phyloP scores from a whole-genome alignment of 2,329 filamentous ascomycete species.

The Monascus ruber region DNA sequence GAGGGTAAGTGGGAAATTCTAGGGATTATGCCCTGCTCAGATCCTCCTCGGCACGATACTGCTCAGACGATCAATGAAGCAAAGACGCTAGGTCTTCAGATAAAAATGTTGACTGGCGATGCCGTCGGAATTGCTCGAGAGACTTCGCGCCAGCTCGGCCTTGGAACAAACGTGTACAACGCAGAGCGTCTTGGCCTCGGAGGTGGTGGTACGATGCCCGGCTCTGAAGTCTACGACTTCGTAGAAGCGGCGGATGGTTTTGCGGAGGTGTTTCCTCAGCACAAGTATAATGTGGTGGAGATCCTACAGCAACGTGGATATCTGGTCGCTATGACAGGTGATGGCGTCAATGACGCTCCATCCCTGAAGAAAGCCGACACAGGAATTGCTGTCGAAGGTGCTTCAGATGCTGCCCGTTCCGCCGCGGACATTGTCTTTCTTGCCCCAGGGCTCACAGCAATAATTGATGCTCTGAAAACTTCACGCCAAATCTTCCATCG shows the following conservation, averaged over 20 bases:
- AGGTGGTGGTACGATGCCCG: conserved; percentile 83
- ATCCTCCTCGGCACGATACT: conserved; percentile 83
- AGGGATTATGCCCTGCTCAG: conserved; percentile 88
- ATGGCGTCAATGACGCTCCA: conserved; percentile 88
- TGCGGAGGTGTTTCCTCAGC: conserved; percentile 86
- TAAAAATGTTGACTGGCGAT: conserved; percentile 95
- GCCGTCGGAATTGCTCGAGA: conserved; percentile 87
- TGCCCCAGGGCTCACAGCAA: conserved; percentile 78
- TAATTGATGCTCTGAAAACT: conserved; percentile 86
- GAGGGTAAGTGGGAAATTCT: conserved; percentile 79
- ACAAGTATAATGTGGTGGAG: conserved; percentile 91
- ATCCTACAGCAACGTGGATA: conserved; percentile 89
- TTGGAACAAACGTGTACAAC: conserved; percentile 89
- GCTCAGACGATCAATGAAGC: conserved; percentile 83
- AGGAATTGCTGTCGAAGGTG: conserved; percentile 87
- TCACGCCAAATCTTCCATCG: conserved; percentile 92
- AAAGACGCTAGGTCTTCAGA: conserved; percentile 73
- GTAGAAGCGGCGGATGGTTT: conserved; percentile 92
- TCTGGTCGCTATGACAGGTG: conserved; percentile 91
- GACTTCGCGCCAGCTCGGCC: conserved; percentile 80
- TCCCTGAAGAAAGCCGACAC: conserved; percentile 94
- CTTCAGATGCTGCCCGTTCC: conserved; percentile 80
- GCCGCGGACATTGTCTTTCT: conserved; percentile 92
- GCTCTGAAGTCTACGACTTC: conserved; percentile 89
- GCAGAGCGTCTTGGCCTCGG: conserved; percentile 84